Percentiles rank a stretch among this genome's conserved stretches.
phyloP scores from a whole-genome alignment of 441 rosid species.

The Metrosideros polymorpha region DNA sequence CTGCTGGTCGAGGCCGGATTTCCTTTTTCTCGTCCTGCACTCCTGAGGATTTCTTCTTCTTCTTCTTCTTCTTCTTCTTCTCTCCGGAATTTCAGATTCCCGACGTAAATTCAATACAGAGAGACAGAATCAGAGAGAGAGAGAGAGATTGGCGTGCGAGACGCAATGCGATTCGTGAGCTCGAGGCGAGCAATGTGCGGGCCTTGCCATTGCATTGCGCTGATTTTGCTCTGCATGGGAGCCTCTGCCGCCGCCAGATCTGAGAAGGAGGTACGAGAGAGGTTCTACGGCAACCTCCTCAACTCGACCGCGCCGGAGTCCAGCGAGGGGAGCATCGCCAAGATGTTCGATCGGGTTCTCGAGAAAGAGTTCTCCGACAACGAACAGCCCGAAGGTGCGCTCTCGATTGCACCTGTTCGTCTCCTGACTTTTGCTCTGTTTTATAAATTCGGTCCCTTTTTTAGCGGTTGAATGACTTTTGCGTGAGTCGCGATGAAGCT shows the following conservation, averaged over 20 bases:
- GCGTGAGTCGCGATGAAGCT: neutral
- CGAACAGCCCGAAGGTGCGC: constrained; percentile 81
- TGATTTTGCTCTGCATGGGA: constrained; percentile 9
- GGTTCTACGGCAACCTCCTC: constrained; percentile 80
- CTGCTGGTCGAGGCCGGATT: neutral
- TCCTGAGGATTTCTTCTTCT: neutral
- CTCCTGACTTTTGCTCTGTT: neutral
- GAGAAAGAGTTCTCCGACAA: constrained; percentile 91
- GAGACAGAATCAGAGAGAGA: neutral
- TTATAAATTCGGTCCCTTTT: neutral
- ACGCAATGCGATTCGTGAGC: neutral
- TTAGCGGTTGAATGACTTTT: neutral
- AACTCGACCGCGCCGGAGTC: constrained; percentile 59
- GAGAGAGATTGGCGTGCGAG: neutral
- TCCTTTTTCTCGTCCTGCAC: too few species aligned
- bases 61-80: neutral
- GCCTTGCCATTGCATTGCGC: neutral
- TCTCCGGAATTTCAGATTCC: neutral
- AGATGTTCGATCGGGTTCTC: constrained; percentile 90
- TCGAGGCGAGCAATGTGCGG: neutral
- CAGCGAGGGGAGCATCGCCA: constrained; percentile 72
- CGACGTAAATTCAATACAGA: neutral
- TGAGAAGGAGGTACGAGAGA: constrained; percentile 68
- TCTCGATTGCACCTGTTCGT: neutral
- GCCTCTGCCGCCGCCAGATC: constrained; percentile 46